Percentiles rank a stretch among this genome's conserved stretches.
Conservation (phyloP, 1,284 basidiomycete genomes). For the Trichosporon asahii region DNA sequence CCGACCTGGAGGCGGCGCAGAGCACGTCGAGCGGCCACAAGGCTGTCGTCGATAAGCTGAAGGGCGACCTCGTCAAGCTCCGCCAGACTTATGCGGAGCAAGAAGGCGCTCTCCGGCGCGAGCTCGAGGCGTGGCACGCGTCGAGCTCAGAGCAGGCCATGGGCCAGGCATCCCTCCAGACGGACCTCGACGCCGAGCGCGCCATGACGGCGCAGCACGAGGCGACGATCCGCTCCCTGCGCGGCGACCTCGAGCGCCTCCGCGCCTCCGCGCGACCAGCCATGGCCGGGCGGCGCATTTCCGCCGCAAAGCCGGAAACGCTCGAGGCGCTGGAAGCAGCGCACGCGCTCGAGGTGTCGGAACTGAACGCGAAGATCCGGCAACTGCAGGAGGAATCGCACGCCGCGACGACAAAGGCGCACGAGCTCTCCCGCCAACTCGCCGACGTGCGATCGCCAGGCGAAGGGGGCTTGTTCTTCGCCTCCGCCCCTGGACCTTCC, state of each 20-base stretch:
- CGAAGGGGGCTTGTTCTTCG: slow-evolving; percentile 11
- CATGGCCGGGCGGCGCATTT: neutral
- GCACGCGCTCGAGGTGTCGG: slow-evolving; percentile 71
- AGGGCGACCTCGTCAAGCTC: slow-evolving; percentile 11
- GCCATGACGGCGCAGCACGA: slow-evolving; percentile 5
- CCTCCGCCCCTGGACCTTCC: neutral
- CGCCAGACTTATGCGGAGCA: slow-evolving; percentile 10
- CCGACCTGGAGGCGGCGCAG: slow-evolving; percentile 16
- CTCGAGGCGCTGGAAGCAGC: slow-evolving; percentile 56
- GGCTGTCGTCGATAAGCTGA: slow-evolving; percentile 10
- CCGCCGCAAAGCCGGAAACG: slow-evolving; percentile 10
- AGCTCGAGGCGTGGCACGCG: slow-evolving; percentile 7
- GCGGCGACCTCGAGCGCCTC: slow-evolving; percentile 4
- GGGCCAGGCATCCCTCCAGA: neutral
- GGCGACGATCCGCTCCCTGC: neutral
- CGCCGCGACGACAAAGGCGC: slow-evolving; percentile 65
- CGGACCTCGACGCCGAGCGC: slow-evolving; percentile 7
- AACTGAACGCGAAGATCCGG: slow-evolving; percentile 70
- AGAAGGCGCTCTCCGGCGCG: neutral
- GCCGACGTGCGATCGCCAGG: slow-evolving; percentile 34
- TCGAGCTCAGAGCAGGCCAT: neutral
- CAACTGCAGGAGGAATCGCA: slow-evolving; percentile 68
- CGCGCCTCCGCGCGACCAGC: neutral
- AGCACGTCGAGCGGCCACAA: slow-evolving; percentile 17
- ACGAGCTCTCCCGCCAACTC: slow-evolving; percentile 66